Evolutionary conservation across 2,329 filamentous ascomycete genomes (phyloP).

Genomic region (Fusarium anguioides): DNA sequence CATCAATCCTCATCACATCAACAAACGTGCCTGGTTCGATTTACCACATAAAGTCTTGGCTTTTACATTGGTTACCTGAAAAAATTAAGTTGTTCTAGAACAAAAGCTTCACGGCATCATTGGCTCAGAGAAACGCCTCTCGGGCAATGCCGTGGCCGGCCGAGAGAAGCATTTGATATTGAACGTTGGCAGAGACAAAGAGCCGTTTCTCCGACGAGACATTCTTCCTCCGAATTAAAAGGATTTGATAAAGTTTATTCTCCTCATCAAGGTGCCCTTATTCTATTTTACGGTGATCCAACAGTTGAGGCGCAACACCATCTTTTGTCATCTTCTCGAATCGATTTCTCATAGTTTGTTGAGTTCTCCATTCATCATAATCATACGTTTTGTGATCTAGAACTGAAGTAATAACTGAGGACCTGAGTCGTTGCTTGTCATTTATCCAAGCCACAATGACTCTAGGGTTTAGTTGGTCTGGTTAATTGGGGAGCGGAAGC

Average conservation of each 20-base stretch:
- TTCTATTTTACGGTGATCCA: background rate
- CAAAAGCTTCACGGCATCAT: constrained; percentile 5
- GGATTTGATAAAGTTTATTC: background rate
- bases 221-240: background rate
- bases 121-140: constrained; percentile 20
- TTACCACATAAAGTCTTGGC: background rate
- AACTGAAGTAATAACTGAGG: background rate
- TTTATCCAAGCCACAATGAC: background rate
- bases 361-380: constrained; percentile 3
- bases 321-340: background rate
- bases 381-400: constrained; percentile 15
- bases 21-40: background rate
- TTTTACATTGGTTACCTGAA: background rate
- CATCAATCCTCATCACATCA: background rate
- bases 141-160: constrained; percentile 21
- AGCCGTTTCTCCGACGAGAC: background rate
- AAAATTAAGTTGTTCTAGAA: constrained; percentile 37
- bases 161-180: constrained; percentile 5
- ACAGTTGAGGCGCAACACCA: background rate
- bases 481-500: background rate
- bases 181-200: background rate
- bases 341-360: background rate
- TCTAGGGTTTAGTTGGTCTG: background rate
- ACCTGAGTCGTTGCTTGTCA: background rate
- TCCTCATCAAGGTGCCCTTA: background rate